phyloP scores from a whole-genome alignment of 2,329 filamentous ascomycete species.

The Phaeosphaeriaceae sp. region DNA sequence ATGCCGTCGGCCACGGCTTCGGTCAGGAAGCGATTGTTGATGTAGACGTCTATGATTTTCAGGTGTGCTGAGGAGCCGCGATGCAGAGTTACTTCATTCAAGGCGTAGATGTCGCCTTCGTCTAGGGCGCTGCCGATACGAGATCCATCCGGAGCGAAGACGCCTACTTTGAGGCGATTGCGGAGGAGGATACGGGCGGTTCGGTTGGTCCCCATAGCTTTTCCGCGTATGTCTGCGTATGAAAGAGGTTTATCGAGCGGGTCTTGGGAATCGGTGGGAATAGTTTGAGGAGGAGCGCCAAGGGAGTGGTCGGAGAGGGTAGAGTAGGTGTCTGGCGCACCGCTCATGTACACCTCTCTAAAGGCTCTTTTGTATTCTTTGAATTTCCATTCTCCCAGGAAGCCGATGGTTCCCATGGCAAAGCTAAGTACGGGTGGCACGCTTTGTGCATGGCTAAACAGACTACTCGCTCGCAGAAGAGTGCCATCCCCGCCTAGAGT shows the following conservation, averaged over 20 bases:
- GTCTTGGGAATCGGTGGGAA: constrained; percentile 69
- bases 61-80: constrained; percentile 89
- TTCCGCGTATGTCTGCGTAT: constrained; percentile 79
- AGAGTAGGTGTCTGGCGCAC: constrained; percentile 60
- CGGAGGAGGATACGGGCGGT: constrained; percentile 83
- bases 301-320: constrained; percentile 65
- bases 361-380: constrained; percentile 90
- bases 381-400: constrained; percentile 97
- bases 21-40: constrained; percentile 87
- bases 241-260: constrained; percentile 36
- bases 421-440: constrained; percentile 94
- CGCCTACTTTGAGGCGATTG: constrained; percentile 83
- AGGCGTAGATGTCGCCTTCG: constrained; percentile 66
- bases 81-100: constrained; percentile 96
- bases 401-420: constrained; percentile 95
- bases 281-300: constrained; percentile 72
- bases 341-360: constrained; percentile 88
- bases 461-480: constrained; percentile 81
- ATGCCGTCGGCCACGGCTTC: constrained; percentile 96
- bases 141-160: constrained; percentile 74
- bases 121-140: constrained; percentile 39
- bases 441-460: constrained; percentile 80
- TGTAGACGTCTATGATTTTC: constrained; percentile 87
- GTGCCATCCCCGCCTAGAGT: constrained; percentile 95
- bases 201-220: constrained; percentile 77